Evolutionary conservation across 2,329 filamentous ascomycete species (phyloP), one percentile per base, ranked within the genome.

Genomic region (Neofusicoccum ribis): DNA sequence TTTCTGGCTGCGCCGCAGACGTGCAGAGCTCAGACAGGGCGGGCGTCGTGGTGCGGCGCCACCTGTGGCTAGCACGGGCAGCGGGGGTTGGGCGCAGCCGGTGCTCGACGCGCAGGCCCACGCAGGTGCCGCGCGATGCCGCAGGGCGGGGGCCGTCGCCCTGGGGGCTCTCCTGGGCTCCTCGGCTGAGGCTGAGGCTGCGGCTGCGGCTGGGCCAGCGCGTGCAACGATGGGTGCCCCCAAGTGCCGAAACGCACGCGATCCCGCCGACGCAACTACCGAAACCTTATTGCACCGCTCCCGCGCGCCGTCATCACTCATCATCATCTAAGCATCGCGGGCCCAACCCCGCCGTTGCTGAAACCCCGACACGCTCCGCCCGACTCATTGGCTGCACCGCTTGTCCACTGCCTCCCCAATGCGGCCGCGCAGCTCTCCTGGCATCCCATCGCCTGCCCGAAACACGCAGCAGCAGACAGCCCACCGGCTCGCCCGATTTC

Each of bases 201-300:
- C 23, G 23, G 23, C 27, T 31, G 27, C 27, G 27, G 27, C 27
- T 31, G 27, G 27, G 27, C 27, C 27, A 31, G 27, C 27, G 27
- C 27, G 27, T 5, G 27, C 27, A 31, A 31, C 27, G 27, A 7
- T 31, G 27, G 3, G 5, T 31, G 23, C 27, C 5, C 27, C 52
- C 15, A 54, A 34, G 52, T 56, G 52, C 52, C 52, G 52, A 7
- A 41, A 56, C 43, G 52, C 52, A 43, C 52, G 52, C 52, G 36
- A 23, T 56, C 51, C 36, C 51, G n/a, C 36, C 36, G 50, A 36
- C 23, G 14, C 37, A 43, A 27, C 52, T 43, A 37, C 52, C 52
- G 37, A 56, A 51, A 56, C 52, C 52, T 43, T 56, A 56, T n/a
- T 56, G 14, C 36, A 5, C 17, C 23, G 23, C 50, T 14, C 20